Evolutionary conservation across 1,284 basidiomycete genomes (phyloP), one percentile per base, ranked within the genome.

Genomic region (Trametes pubescens): DNA sequence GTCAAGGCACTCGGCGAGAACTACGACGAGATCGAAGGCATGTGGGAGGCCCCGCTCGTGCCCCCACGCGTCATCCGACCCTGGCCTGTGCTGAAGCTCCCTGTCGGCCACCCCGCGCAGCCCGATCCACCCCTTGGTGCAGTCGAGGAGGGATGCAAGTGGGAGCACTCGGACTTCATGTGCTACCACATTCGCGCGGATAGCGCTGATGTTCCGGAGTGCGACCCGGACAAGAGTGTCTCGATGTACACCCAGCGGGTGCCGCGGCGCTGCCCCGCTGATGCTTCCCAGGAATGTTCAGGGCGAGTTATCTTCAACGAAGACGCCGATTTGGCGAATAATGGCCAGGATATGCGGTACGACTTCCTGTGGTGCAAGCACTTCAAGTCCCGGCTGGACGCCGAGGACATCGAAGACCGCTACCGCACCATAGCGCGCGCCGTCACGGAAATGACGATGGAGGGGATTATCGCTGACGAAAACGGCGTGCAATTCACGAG

Each of bases 1-100:
- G 68, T 79, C 64, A 67, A 73, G 49, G 74, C 71, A 53, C 70
- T 69, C 56, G 74, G 71, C 16, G 76, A 77, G 57, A 57, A 68
- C 51, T 71, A 72, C 62, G 67, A 64, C 57, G 48, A 67, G 44
- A 44, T 56, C 22, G 62, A 68, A 51, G 64, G 59, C 40, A n/a
- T 16, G 35, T 59, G 58, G 57, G 64, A 64, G 8, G 29, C 52
- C 43, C 70, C 67, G 7, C 68, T 72, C 58, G 57, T 66, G 13
- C 54, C 38, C 8, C 72, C 72, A 21, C 69, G 71, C 46, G 44
- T 69, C 21, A 51, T 64, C 13, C 54, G 65, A 18, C 72, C 73
- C 34, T 75, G 73, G 71, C 73, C 74, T 21, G 69, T 73, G 18
- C 69, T 75, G 22, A 63, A 48, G 44, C 37, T 73, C 16, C 65